Conservation (phyloP, 345 rosid species). For the Syzygium oleosum region DNA sequence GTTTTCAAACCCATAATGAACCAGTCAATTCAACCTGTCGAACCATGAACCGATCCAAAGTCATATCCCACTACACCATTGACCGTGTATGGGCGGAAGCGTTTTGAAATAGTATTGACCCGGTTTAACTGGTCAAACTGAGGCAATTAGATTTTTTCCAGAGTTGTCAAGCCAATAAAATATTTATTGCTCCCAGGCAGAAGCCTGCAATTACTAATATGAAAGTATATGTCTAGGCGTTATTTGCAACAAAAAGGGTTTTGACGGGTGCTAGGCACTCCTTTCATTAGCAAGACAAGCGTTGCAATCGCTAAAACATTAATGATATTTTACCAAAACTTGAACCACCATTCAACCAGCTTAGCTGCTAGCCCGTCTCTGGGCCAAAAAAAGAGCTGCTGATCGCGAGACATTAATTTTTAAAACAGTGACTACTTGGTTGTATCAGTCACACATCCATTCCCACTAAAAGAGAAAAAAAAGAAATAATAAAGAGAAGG, state of each 20-base stretch:
- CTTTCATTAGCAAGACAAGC: background rate
- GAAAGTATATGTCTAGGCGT: background rate
- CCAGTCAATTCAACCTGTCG: background rate
- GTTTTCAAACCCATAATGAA: background rate
- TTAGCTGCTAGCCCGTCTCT: background rate
- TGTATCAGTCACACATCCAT: background rate
- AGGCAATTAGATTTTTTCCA: background rate
- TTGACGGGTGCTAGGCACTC: background rate
- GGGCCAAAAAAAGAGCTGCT: background rate
- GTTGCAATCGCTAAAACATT: background rate
- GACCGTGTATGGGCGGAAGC: background rate
- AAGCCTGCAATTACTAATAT: background rate
- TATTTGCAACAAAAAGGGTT: background rate
- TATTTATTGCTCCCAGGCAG: background rate
- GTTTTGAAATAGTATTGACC: background rate
- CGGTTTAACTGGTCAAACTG: background rate
- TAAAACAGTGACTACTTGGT: background rate
- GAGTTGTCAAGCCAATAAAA: background rate
- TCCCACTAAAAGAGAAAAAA: background rate
- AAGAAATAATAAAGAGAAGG: background rate
- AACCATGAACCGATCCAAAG: background rate
- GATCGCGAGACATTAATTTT: background rate
- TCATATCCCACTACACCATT: background rate
- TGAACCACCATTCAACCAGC: background rate
- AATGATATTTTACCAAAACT: background rate